Evolutionary conservation across 345 rosid species (phyloP), one percentile per base, ranked within the genome.

Genomic region (Arabis alpina): DNA sequence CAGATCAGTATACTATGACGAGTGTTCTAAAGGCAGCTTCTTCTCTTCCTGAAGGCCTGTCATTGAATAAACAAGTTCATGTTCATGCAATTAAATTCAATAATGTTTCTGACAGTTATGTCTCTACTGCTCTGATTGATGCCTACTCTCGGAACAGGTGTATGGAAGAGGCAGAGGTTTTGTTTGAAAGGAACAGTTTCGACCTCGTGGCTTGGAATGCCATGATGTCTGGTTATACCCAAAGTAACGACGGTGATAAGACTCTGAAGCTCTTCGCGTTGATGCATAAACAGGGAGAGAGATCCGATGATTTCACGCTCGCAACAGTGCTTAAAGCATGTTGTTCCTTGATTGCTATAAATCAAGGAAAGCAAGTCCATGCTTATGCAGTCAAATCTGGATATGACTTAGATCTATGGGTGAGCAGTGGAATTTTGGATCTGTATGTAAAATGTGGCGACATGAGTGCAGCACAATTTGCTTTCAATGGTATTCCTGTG

Each of bases 361-460:
- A 68, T 59, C 76, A 78, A 61, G 91, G 87, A 60, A 78, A 40
- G 75, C 88, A 84, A 79, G 52, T 78, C 36, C 91, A 86, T 74
- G 81, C 83, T 57, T 69, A 70, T 72, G 83, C 77, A 19, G 56
- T 78, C 15, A 82, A 82, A 70, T 76, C 76, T 36, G 88, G 85
- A 37, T 75, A 80, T 45, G 61, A 70, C 61, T 74, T 72, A 16
- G 88, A 86, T 71, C 74, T 86, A 44, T 80, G 70, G 72, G 80
- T 83, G 25, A 80, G 76, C 39, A 86, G 86, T 19, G 83, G 88
- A 25, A 64, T 84, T 66, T 76, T 86, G 60, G 91, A 88, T 78
- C 77, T 82, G 89, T 86, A 86, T 64, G 82, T 84, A 32, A 84
- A 85, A 80, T 83, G 85, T 60, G 87, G 88, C 15, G 77, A 81